Evolutionary conservation across 805 yeast species (phyloP), one percentile per base, ranked within the genome.

Genomic region (Candida gorgasii): DNA sequence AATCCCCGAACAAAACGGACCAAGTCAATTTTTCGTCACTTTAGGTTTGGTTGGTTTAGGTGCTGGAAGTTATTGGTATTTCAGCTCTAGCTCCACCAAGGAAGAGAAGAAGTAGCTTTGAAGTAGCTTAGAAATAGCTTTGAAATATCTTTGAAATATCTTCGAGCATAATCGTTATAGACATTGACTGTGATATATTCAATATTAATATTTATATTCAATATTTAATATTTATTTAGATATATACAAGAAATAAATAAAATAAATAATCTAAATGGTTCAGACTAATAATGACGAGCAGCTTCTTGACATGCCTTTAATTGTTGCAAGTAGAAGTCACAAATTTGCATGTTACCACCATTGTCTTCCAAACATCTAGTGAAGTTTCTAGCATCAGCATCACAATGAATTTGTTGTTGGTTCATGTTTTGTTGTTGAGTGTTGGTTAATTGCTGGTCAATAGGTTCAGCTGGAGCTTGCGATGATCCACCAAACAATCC

Each of bases 241-340:
- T 39, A 39, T 31, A 17, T 39, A 39, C 36, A 39, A 23, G 37
- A 20, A 34, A 39, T 31, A 39, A 39, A 31, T 39, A 39, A 30
- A 15, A 26, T 32, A 33, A 32, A 33, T 30, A 30, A 16, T 22
- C 8, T n/a, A 20, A 20, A 29, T 26, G 32, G 9, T 20, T 20
- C 6, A 9, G n/a, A n/a, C 54, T 81, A 90, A 66, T 86, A 90
- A 56, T 79, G 87, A 52, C 83, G 79, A 42, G 96, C 76, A 55
- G 97, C 96, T 68, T 86, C 89, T 73, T 93, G 97, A 71, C 99
- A 93, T 15, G 97, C 95, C 75, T 87, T 92, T 67, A 93, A 82
- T 74, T 92, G 97, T 73, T 93, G 97, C 71, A 93, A 77, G 72
- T 93, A 93, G 80, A 79, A 93, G 61, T 90, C 97, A 73, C 99